Percentiles rank a stretch among this genome's conserved stretches.
These are phyloP conservation scores for Limnanthes douglasii DNA, from an alignment of 345 rosid genomes.

Conservation along the genomic window DNA sequence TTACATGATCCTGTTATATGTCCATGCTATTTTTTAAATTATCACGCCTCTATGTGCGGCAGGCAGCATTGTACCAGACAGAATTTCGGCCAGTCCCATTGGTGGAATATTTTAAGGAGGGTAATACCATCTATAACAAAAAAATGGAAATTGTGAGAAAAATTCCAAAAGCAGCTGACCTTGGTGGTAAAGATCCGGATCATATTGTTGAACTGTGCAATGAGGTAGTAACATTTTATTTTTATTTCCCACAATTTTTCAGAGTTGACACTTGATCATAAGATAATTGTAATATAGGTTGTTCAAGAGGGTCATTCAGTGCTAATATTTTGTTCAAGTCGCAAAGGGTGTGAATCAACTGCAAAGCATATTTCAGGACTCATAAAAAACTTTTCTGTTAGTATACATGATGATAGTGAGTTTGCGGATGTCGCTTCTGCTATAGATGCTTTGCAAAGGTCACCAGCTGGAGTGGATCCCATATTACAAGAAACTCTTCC, in stretches of 20 bases:
- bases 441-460: constrained; percentile 59
- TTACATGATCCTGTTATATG: no score
- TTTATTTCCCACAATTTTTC: constrained; percentile 2
- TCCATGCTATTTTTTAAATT: neutral
- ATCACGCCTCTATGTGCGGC: constrained; percentile 9
- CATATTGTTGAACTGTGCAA: constrained; percentile 83
- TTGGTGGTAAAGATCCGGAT: constrained; percentile 94
- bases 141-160: constrained; percentile 70
- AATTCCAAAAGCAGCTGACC: constrained; percentile 46
- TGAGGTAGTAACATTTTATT: constrained; percentile 40
- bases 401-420: constrained; percentile 30
- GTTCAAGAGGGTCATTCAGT: constrained; percentile 96
- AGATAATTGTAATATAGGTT: constrained; percentile 36
- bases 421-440: constrained; percentile 54
- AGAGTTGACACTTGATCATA: no score
- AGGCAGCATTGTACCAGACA: constrained; percentile 94
- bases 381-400: constrained; percentile 41
- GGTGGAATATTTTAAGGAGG: constrained; percentile 82
- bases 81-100: constrained; percentile 95
- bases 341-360: constrained; percentile 98
- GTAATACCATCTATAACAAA: constrained; percentile 70
- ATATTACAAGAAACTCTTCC: constrained; percentile 82
- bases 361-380: constrained; percentile 76
- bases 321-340: constrained; percentile 89
- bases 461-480: constrained; percentile 89